phyloP scores from a whole-genome alignment of 306 rosid genomes.

The Luffa aegyptiaca region DNA sequence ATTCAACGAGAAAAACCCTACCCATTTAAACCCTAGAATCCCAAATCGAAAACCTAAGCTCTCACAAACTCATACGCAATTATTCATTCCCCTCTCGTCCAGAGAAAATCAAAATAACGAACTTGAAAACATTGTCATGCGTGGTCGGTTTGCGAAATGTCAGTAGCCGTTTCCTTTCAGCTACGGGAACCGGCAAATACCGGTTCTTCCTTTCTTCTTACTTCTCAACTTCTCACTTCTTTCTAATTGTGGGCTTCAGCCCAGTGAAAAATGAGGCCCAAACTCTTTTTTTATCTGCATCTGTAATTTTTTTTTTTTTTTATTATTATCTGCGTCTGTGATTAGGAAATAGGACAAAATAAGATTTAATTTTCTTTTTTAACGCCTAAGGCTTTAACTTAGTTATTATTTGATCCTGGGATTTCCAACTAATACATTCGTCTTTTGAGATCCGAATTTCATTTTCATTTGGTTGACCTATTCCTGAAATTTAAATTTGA shows the following conservation, averaged over 20 bases:
- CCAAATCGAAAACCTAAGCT: background rate
- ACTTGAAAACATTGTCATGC: background rate
- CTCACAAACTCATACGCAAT: conserved; percentile 3
- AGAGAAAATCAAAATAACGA: background rate
- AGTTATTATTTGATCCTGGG: too few relatives aligned
- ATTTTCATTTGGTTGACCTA: too few relatives aligned
- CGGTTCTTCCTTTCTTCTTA: background rate
- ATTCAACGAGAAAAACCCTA: conserved; percentile 56
- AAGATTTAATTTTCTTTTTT: too few relatives aligned
- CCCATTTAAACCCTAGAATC: conserved; percentile 39
- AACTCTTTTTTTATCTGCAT: background rate
- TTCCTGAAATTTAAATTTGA: too few relatives aligned
- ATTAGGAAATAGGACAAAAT: background rate
- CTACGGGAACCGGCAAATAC: background rate
- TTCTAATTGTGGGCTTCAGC: background rate
- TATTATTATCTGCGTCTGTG: background rate
- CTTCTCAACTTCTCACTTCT: too few relatives aligned
- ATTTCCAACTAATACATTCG: too few relatives aligned
- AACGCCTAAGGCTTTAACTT: too few relatives aligned
- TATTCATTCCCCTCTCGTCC: background rate
- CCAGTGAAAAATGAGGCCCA: background rate
- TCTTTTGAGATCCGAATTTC: too few relatives aligned
- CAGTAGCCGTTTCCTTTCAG: background rate
- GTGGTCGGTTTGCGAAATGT: background rate
- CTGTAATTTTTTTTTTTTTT: too few relatives aligned